These are phyloP conservation scores for Parasitella parasitica DNA, from an alignment of 371 early-diverging fungal species.

Conservation along the genomic window DNA sequence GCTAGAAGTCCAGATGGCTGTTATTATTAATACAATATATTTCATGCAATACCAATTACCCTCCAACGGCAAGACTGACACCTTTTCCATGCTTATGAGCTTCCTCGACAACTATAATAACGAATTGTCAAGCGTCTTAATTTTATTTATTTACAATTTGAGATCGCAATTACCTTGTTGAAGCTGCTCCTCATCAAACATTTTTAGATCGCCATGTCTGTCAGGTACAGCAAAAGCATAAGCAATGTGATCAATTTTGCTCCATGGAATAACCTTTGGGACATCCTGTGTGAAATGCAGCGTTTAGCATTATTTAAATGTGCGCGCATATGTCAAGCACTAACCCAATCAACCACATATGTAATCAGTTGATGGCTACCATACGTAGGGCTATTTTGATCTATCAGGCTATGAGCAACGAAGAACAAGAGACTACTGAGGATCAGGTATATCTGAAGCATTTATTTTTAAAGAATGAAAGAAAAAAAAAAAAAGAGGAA, in stretches of 20 bases:
- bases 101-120: slow-evolving; percentile 18
- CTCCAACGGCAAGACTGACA: slow-evolving; percentile 33
- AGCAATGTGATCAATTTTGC: slow-evolving; percentile 41
- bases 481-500: background rate
- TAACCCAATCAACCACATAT: slow-evolving; percentile 46
- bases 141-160: background rate
- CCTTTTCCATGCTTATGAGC: slow-evolving; percentile 25
- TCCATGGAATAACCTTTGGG: slow-evolving; percentile 37
- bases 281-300: slow-evolving; percentile 10
- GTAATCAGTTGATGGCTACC: slow-evolving; percentile 25
- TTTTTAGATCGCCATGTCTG: slow-evolving; percentile 21
- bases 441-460: background rate
- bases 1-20: slow-evolving; percentile 1
- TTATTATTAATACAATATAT: too few relatives aligned
- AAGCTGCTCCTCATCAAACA: slow-evolving; percentile 25
- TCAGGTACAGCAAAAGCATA: slow-evolving; percentile 45
- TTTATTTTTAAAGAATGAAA: background rate
- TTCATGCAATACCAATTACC: slow-evolving; percentile 4
- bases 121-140: background rate
- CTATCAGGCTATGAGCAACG: background rate
- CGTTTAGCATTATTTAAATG: background rate
- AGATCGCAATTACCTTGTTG: slow-evolving; percentile 1
- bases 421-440: background rate
- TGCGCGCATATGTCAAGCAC: background rate
- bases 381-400: slow-evolving; percentile 7